These are phyloP conservation scores for Mucor plumbeus DNA, from an alignment of 371 early-diverging fungal species.

Conservation along the genomic window DNA sequence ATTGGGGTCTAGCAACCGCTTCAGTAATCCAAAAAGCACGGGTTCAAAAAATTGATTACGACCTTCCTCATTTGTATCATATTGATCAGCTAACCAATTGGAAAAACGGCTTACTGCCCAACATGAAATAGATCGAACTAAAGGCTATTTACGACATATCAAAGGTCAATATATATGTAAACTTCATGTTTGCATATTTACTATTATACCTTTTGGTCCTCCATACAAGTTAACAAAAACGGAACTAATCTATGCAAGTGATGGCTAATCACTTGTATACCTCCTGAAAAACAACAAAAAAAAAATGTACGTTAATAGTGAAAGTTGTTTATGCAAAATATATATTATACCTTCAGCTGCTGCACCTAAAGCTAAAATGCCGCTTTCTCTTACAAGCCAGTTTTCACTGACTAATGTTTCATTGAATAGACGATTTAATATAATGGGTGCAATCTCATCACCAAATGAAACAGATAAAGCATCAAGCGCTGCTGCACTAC, in stretches of 20 bases:
- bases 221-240: slow-evolving; percentile 70
- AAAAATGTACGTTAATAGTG: slow-evolving; percentile 1
- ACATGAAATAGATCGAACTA: slow-evolving; percentile 89
- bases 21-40: slow-evolving; percentile 75
- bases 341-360: slow-evolving; percentile 75
- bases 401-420: slow-evolving; percentile 68
- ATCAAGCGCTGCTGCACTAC: slow-evolving; percentile 90
- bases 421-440: slow-evolving; percentile 76
- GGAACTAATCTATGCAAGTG: slow-evolving; percentile 81
- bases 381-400: slow-evolving; percentile 88
- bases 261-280: slow-evolving; percentile 75
- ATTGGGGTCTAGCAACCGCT: slow-evolving; percentile 84
- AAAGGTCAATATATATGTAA: background rate
- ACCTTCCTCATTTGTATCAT: slow-evolving; percentile 61
- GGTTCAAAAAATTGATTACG: slow-evolving; percentile 78
- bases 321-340: slow-evolving; percentile 1
- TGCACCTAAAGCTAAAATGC: slow-evolving; percentile 92
- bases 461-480: slow-evolving; percentile 78
- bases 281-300: slow-evolving; percentile 14
- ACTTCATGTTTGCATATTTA: background rate
- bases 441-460: slow-evolving; percentile 64
- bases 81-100: slow-evolving; percentile 74
- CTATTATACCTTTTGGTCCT: slow-evolving; percentile 59
- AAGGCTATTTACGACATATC: slow-evolving; percentile 43
- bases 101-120: slow-evolving; percentile 93